Evolutionary conservation across 768 basidiomycete species (phyloP).

Genomic region (Hirschioporus abietinus): DNA sequence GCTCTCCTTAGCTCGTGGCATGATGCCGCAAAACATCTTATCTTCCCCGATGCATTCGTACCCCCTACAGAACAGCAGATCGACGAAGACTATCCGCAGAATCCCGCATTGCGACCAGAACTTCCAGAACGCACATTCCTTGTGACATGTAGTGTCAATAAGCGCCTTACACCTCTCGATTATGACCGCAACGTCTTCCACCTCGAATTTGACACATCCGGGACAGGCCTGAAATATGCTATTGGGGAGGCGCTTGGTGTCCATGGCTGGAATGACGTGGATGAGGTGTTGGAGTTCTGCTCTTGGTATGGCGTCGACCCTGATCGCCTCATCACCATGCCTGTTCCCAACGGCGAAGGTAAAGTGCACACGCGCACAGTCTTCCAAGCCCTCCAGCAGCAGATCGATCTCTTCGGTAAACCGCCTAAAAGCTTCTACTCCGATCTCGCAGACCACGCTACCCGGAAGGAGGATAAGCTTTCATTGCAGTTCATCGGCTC

Average conservation of each 20-base stretch:
- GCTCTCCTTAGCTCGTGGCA: slow-evolving; percentile 70
- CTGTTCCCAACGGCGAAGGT: slow-evolving; percentile 55
- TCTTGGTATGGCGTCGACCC: slow-evolving; percentile 87
- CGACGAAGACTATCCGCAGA: slow-evolving; percentile 45
- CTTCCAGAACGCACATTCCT: slow-evolving; percentile 86
- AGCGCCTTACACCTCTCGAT: slow-evolving; percentile 87
- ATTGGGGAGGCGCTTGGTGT: slow-evolving; percentile 97
- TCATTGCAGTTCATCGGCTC: slow-evolving; percentile 89
- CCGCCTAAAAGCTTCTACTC: slow-evolving; percentile 96
- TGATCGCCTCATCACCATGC: slow-evolving; percentile 73
- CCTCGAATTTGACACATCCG: slow-evolving; percentile 88
- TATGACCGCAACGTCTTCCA: slow-evolving; percentile 99
- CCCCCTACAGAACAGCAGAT: slow-evolving; percentile 33
- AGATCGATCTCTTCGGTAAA: slow-evolving; percentile 92
- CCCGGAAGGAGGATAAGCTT: slow-evolving; percentile 61
- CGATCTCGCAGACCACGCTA: slow-evolving; percentile 75
- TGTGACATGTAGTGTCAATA: slow-evolving; percentile 90
- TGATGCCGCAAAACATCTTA: slow-evolving; percentile 79
- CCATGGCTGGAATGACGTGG: slow-evolving; percentile 94
- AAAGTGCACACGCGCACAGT: slow-evolving; percentile 89
- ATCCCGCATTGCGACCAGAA: slow-evolving; percentile 80
- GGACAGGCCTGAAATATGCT: slow-evolving; percentile 90
- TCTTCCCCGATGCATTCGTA: slow-evolving; percentile 80
- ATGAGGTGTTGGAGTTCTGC: slow-evolving; percentile 87
- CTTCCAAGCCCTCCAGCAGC: slow-evolving; percentile 93